These are phyloP conservation scores for Myriosclerotinia curreyana DNA, from an alignment of 2,329 filamentous ascomycete genomes.

Conservation along the genomic window DNA sequence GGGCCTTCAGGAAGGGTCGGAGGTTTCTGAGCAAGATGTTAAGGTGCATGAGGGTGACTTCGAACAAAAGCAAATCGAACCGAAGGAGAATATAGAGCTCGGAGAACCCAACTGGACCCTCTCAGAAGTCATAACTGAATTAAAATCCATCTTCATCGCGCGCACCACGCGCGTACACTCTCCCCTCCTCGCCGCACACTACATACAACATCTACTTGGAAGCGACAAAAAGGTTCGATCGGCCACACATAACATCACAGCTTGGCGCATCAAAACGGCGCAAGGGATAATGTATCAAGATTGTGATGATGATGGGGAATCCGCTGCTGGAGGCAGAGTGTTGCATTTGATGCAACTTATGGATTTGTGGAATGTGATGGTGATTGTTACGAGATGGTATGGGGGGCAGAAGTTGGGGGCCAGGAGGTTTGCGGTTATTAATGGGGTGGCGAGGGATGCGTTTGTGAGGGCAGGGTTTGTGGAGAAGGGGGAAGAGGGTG, in stretches of 20 bases:
- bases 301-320: constrained; percentile 94
- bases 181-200: constrained; percentile 66
- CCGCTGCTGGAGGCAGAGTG: constrained; percentile 80
- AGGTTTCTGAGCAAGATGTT: background rate
- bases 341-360: constrained; percentile 92
- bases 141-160: constrained; percentile 85
- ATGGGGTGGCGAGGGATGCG: constrained; percentile 78
- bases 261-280: constrained; percentile 74
- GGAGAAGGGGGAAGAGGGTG: constrained; percentile 49
- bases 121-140: constrained; percentile 71
- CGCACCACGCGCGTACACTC: constrained; percentile 68
- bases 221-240: constrained; percentile 80
- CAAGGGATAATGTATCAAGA: constrained; percentile 68
- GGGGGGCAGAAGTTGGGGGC: constrained; percentile 87
- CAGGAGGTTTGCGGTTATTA: constrained; percentile 86
- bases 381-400: constrained; percentile 94
- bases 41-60: background rate
- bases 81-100: constrained; percentile 27
- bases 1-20: background rate
- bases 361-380: constrained; percentile 88
- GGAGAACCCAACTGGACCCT: constrained; percentile 61
- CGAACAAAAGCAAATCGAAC: background rate
- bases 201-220: constrained; percentile 70
- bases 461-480: constrained; percentile 74
- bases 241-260: constrained; percentile 93